A percentile compares a stretch with the other conserved stretches of the same genome.
Evolutionary conservation across 768 basidiomycete species (phyloP).

Genomic region (Mycena crocata): DNA sequence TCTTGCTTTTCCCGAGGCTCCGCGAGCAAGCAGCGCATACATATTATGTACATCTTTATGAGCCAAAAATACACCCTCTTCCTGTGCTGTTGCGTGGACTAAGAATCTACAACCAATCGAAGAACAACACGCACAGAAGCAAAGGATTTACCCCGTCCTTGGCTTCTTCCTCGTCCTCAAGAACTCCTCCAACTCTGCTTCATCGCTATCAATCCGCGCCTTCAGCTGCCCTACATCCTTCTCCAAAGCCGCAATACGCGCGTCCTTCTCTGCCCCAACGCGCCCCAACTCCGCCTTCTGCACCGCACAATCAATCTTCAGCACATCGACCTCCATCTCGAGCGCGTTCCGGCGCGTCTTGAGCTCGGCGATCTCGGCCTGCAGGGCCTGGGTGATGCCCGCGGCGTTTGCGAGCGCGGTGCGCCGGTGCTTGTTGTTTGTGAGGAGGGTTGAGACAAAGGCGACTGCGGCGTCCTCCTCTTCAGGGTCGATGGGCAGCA

Average conservation of each 20-base stretch:
- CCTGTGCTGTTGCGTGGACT: no score
- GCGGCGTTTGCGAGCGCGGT: neutral
- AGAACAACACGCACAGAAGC: no score
- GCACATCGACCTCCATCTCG: neutral
- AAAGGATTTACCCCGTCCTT: no score
- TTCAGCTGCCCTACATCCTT: neutral
- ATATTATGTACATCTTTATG: no score
- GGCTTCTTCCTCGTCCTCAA: constrained; percentile 1
- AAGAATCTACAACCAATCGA: no score
- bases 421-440: neutral
- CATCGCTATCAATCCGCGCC: neutral
- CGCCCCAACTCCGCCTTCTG: neutral
- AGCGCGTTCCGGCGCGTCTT: neutral
- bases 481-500: neutral
- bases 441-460: neutral
- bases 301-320: neutral
- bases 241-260: neutral
- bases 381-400: neutral
- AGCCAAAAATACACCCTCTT: no score
- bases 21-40: no score
- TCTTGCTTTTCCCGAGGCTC: no score
- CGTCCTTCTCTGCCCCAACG: neutral
- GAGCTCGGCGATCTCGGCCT: neutral
- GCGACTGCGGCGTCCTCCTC: neutral
- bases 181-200: neutral